Evolutionary conservation across 805 yeast species (phyloP).

Genomic region (Saccharomycopsis olivae): DNA sequence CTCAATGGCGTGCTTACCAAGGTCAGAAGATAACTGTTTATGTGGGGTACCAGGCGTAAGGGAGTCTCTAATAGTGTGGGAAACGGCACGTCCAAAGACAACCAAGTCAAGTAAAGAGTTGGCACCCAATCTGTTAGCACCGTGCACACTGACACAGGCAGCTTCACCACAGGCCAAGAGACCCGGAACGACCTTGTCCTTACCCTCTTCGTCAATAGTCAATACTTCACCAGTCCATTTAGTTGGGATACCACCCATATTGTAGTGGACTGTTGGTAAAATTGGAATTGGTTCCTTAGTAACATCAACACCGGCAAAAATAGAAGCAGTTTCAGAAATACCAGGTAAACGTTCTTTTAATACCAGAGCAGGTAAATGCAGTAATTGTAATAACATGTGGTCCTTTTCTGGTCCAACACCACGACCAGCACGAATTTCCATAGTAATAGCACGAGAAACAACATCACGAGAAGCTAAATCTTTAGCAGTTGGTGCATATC

Average conservation of each 20-base stretch:
- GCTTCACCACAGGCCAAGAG: constrained; percentile 97
- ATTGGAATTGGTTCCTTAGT: constrained; percentile 99
- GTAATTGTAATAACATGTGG: constrained; percentile 89
- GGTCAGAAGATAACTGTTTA: constrained; percentile 69
- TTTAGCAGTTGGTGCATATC: constrained; percentile 98
- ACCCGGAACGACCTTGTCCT: constrained; percentile 88
- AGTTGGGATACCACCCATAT: constrained; percentile 99
- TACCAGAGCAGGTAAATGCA: constrained; percentile 87
- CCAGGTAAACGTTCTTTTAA: constrained; percentile 96
- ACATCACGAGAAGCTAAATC: constrained; percentile 98
- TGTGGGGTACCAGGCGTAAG: constrained; percentile 85
- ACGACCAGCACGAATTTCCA: constrained; percentile 98
- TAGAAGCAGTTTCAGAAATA: constrained; percentile 96
- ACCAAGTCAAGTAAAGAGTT: constrained; percentile 93
- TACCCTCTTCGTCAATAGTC: constrained; percentile 73
- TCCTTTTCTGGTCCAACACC: constrained; percentile 97
- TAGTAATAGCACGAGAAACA: constrained; percentile 94
- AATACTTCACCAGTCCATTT: constrained; percentile 94
- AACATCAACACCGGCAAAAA: constrained; percentile 98
- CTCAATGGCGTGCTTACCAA: constrained; percentile 83
- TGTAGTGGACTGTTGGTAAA: constrained; percentile 96
- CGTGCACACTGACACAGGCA: constrained; percentile 98
- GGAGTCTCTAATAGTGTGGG: constrained; percentile 79
- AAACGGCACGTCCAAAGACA: constrained; percentile 97
- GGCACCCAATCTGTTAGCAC: constrained; percentile 99